phyloP scores from a whole-genome alignment of 2,329 filamentous ascomycete species.

The Fusarium tanahbumbuense region DNA sequence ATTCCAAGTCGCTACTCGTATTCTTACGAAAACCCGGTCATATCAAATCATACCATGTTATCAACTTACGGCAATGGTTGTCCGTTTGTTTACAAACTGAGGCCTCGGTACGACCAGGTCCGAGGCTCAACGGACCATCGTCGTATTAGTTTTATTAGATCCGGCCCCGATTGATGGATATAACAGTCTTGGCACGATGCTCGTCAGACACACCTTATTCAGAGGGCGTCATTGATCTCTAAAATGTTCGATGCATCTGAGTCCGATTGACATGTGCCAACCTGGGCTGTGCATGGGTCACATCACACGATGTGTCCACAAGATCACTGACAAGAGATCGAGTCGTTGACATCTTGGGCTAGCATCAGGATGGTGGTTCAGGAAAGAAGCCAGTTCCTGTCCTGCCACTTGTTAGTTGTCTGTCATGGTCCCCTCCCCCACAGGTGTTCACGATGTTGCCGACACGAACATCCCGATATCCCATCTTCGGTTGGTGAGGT shows the following conservation, averaged over 20 bases:
- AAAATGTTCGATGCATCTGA: not conserved
- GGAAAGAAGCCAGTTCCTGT: slow-evolving; percentile 15
- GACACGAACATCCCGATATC: slow-evolving; percentile 40
- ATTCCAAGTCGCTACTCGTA: not conserved
- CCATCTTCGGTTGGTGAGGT: slow-evolving; percentile 28
- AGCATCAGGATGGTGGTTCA: slow-evolving; percentile 15
- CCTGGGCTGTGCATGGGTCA: not conserved
- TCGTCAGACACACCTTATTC: not conserved
- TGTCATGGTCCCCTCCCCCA: slow-evolving; percentile 35
- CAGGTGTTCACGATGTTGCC: slow-evolving; percentile 33
- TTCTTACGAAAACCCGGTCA: not conserved
- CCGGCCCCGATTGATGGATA: not conserved
- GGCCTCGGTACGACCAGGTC: not conserved
- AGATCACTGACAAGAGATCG: slow-evolving; percentile 22
- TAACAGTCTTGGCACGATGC: not conserved
- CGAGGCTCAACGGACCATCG: not conserved
- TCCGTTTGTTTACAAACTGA: not conserved
- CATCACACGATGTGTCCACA: slow-evolving; percentile 35
- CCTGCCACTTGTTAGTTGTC: slow-evolving; percentile 10
- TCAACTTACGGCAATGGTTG: not conserved
- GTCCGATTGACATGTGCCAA: slow-evolving; percentile 30
- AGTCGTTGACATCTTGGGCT: slow-evolving; percentile 16
- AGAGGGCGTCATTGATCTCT: slow-evolving; percentile 16
- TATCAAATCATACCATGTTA: not conserved
- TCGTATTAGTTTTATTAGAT: slow-evolving; percentile 1